These are phyloP conservation scores for Tricholoma matsutake DNA, from an alignment of 768 basidiomycete species.

Conservation along the genomic window DNA sequence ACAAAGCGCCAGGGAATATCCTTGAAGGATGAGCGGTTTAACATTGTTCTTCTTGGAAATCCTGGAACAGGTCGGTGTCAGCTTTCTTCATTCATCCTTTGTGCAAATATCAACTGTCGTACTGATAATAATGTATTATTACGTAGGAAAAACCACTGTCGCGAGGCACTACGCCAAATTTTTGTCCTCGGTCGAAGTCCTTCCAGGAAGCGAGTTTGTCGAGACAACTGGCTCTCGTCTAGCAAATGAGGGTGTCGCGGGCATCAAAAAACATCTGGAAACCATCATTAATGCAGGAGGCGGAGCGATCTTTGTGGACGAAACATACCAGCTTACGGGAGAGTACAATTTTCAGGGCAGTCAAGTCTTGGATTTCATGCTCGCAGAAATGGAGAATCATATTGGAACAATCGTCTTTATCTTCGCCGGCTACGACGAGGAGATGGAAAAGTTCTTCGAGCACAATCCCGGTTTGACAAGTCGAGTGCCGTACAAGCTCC, in stretches of 20 bases:
- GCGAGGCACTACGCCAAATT: conserved; percentile 64
- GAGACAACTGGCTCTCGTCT: conserved; percentile 65
- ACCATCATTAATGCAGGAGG: conserved; percentile 49
- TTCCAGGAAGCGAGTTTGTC: conserved; percentile 51
- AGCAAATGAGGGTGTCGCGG: conserved; percentile 53
- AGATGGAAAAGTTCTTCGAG: conserved; percentile 79
- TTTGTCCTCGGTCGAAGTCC: conserved; percentile 48
- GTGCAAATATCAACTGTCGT: too few species aligned
- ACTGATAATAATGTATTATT: neutral
- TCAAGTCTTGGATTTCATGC: conserved; percentile 64
- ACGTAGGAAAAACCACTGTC: conserved; percentile 65
- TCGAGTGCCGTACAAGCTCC: conserved; percentile 60
- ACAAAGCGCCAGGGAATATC: conserved; percentile 51
- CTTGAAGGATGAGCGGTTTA: conserved; percentile 55
- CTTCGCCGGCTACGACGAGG: conserved; percentile 64
- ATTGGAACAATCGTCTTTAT: conserved; percentile 65
- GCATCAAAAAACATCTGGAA: conserved; percentile 48
- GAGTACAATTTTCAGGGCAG: conserved; percentile 46
- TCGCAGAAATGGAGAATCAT: conserved; percentile 75
- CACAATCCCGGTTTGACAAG: conserved; percentile 69
- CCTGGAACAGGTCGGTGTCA: conserved; percentile 62
- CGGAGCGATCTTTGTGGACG: conserved; percentile 67
- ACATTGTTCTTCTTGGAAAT: conserved; percentile 63
- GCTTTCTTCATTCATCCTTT: neutral
- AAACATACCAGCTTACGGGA: conserved; percentile 63